Evolutionary conservation across 805 yeast species (phyloP), one percentile per base, ranked within the genome.

Genomic region (Clavispora carvajalis): DNA sequence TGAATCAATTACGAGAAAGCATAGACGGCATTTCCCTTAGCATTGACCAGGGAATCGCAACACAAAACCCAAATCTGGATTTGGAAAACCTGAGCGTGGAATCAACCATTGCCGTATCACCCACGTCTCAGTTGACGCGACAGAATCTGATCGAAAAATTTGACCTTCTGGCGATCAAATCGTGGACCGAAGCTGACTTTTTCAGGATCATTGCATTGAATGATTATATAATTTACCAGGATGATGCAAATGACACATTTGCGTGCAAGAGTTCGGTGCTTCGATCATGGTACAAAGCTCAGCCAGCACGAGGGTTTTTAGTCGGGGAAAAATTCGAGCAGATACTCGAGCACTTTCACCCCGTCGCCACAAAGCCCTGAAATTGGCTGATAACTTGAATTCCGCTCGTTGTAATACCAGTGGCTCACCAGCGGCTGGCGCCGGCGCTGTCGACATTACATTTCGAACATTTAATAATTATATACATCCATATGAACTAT

Each of bases 131-230:
- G 10, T 5, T 19, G 7, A n/a, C 26, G 15, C 23, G 18, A 5
- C 26, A 9, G 18, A 19, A 21, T 9, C 17, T n/a, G 18, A n/a
- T 12, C 2, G 19, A 15, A 12, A 19, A 6, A n/a, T 15, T 21
- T 13, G 15, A 24, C 12, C 22, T 16, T 16, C 11, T 4, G 31
- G 12, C 11, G 5, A 28, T 28, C 18, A 28, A 16, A 28, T 10
- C 31, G 3, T 48, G 54, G 53, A 23, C 49, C 12, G 55, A 51
- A 31, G 23, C 43, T 3, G 49, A 51, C 18, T 30, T 51, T 7
- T 36, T 49, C 23, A 42, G 33, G 33, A 29, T 23, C 28, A 28
- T 43, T 15, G 38, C 54, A 11, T 22, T 49, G 9, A 44, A 43
- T 29, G 48, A 50, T 28, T 41, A 25, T 13, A 22, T 51, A 8